Evolutionary conservation across 2,329 filamentous ascomycete genomes (phyloP), one percentile per base, ranked within the genome.

Genomic region (Cladosporium sp.): DNA sequence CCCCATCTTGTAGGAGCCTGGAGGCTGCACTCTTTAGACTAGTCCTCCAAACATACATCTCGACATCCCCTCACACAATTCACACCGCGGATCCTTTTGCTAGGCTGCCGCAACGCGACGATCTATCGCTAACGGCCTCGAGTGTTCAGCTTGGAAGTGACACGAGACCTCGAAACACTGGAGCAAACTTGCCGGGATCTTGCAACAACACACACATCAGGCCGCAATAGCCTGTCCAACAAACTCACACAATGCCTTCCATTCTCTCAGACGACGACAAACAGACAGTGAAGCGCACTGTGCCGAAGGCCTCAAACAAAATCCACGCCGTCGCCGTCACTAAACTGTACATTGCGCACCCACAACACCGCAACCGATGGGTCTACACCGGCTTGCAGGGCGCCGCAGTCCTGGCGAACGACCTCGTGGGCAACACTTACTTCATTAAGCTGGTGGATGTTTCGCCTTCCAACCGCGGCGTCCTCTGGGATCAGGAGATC

Each of bases 391-490:
- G 92, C 12, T 72, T 97, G 39, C 93, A 97, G 68, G 93, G 93
- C 47, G 93, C 93, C 43, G 81, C 84, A 30, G 92, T 96, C 47
- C 81, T 98, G 56, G 86, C 89, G 59, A 95, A 97, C 68, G 93
- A 98, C 67, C 73, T 95, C 33, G 90, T 97, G 22, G 93, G 93
- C 57, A 86, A 95, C 69, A 96, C 93, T 1, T 95, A 91, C 71
- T 98, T 92, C 89, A 75, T 98, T 59, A 98, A 98, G 76, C 77
- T 98, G 72, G 93, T 98, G 45, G 93, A 98, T 68, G 84, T 98
- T 50, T 96, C 90, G 85, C 79, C 88, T 51, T 76, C 85, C 43
- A 84, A 83, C 65, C 82, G 86, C 66, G 91, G 92, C 51, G 90
- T 96, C 43, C 85, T 96, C 62, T 96, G 89, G 89, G 91, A 95